A percentile compares a stretch with the other conserved stretches of the same genome.
These are phyloP conservation scores for Capsella rubella DNA, from an alignment of 441 rosid genomes.

Conservation along the genomic window DNA sequence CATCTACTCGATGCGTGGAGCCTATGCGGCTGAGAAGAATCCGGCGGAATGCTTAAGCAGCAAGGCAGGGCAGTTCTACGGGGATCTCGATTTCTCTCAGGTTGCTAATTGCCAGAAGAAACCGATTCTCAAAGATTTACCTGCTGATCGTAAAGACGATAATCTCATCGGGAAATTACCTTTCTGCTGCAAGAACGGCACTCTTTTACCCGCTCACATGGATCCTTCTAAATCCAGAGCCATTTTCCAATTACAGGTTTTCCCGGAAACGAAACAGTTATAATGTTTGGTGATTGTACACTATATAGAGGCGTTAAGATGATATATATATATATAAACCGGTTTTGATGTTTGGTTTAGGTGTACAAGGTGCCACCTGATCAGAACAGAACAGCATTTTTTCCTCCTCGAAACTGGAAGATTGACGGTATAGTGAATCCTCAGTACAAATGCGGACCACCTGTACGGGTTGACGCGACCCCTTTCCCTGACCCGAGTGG, in stretches of 20 bases:
- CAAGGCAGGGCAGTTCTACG: constrained; percentile 59
- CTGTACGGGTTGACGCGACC: constrained; percentile 68
- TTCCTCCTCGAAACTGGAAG: constrained; percentile 81
- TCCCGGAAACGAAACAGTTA: neutral
- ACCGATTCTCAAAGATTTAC: constrained; percentile 76
- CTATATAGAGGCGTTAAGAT: neutral
- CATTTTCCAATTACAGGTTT: constrained; percentile 69
- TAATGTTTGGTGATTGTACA: constrained; percentile 10
- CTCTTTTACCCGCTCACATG: constrained; percentile 70
- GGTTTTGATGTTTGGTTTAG: constrained; percentile 32
- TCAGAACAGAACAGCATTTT: constrained; percentile 64
- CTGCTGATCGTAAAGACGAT: constrained; percentile 60
- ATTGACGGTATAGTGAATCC: constrained; percentile 71
- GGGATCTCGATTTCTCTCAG: constrained; percentile 71
- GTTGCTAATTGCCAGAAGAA: constrained; percentile 70
- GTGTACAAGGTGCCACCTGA: constrained; percentile 85
- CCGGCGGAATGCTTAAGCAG: constrained; percentile 63
- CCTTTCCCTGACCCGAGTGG: constrained; percentile 81
- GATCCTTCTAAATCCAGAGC: constrained; percentile 61
- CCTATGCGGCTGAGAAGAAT: constrained; percentile 58
- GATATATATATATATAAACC: neutral
- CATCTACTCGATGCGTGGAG: constrained; percentile 75
- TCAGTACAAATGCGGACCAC: constrained; percentile 70
- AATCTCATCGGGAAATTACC: constrained; percentile 64
- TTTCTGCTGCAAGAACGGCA: constrained; percentile 77